Conservation (phyloP, 345 rosid species). For the Rhodamnia argentea region DNA sequence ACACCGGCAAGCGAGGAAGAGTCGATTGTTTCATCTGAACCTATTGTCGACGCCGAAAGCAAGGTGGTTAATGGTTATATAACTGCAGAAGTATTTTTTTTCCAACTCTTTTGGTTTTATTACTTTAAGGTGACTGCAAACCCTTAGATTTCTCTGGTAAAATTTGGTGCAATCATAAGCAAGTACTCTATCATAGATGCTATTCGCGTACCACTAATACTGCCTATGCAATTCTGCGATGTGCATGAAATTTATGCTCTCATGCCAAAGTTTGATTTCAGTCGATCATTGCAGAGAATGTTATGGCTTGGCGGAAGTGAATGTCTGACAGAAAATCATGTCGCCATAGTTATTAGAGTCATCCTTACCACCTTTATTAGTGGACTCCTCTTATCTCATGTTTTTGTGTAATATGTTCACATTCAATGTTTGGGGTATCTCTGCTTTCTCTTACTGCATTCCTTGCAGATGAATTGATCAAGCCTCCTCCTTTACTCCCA, state of each 20-base stretch:
- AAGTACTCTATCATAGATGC: background rate
- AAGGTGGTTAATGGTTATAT: constrained; percentile 27
- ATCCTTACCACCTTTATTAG: background rate
- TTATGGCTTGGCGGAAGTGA: background rate
- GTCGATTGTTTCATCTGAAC: constrained; percentile 21
- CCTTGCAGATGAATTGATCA: background rate
- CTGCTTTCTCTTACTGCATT: background rate
- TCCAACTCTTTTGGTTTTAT: background rate
- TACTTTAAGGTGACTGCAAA: background rate
- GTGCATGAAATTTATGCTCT: background rate
- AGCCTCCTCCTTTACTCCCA: background rate
- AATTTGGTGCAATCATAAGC: background rate
- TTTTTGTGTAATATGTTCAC: background rate
- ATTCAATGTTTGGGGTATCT: background rate
- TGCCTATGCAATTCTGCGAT: background rate
- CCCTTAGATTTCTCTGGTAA: background rate
- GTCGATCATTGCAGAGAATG: background rate
- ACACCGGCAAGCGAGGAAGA: constrained; percentile 26
- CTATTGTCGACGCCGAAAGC: constrained; percentile 18
- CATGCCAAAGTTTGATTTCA: background rate
- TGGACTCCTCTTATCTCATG: background rate
- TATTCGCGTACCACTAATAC: background rate
- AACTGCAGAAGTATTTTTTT: constrained; percentile 17
- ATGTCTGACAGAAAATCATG: background rate
- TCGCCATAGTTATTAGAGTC: background rate